Conservation (phyloP, 495 filamentous ascomycete genomes). For the Umbilicaria muhlenbergii region DNA sequence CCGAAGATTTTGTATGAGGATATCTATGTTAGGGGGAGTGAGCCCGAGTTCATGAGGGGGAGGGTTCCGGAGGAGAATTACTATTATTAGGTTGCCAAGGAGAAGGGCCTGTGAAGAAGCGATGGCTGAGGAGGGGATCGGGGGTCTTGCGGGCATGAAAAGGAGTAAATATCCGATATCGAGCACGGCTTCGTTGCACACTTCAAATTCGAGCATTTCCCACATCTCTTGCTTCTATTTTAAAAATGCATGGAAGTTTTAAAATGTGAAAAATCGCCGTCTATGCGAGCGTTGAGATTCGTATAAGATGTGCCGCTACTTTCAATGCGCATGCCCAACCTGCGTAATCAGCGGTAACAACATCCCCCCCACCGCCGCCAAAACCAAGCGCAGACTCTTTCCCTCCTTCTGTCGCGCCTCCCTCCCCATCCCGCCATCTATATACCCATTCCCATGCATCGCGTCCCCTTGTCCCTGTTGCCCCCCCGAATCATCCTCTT, state of each 20-base stretch:
- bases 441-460: slow-evolving; percentile 49
- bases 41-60: slow-evolving; percentile 83
- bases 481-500: slow-evolving; percentile 46
- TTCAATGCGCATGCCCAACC: slow-evolving; percentile 74
- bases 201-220: slow-evolving; percentile 9
- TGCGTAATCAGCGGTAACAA: slow-evolving; percentile 76
- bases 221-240: background rate
- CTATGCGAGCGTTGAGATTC: slow-evolving; percentile 1
- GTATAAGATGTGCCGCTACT: slow-evolving; percentile 11
- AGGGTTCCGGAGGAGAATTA: slow-evolving; percentile 85
- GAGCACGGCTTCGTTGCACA: background rate
- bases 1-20: slow-evolving; percentile 83
- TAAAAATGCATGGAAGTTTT: too few species aligned
- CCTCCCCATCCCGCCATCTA: slow-evolving; percentile 33
- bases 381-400: slow-evolving; percentile 44
- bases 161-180: background rate
- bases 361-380: slow-evolving; percentile 78
- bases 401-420: slow-evolving; percentile 31
- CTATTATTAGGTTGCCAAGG: slow-evolving; percentile 44
- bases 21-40: slow-evolving; percentile 83
- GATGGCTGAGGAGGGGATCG: background rate
- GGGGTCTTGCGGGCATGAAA: background rate
- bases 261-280: background rate
- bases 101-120: background rate
- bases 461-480: slow-evolving; percentile 31